A percentile compares a stretch with the other conserved stretches of the same genome.
Evolutionary conservation across 225 moss, liverwort and hornwort genomes (phyloP).

Genomic region (Sphagnum contortum): DNA sequence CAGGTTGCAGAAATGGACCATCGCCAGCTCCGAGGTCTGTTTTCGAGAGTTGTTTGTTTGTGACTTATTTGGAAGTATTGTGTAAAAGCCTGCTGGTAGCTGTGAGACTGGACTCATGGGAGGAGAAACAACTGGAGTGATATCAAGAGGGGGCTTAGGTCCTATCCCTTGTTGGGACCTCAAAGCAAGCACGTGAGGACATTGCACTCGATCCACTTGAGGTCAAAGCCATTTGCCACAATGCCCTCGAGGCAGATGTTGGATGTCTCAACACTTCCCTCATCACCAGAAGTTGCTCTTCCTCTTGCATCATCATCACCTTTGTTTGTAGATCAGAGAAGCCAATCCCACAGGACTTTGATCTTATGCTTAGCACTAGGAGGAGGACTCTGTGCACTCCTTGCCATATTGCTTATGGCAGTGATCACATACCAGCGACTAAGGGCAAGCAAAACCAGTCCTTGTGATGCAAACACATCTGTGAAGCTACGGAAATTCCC

Average conservation of each 20-base stretch:
- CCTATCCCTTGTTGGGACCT: too few species aligned
- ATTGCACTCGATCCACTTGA: too few species aligned
- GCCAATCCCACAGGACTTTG: conserved; percentile 29
- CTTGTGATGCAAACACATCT: conserved; percentile 32
- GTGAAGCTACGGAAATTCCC: conserved; percentile 67
- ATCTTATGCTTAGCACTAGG: conserved; percentile 66
- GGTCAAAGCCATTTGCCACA: conserved; percentile 8
- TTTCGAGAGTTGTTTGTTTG: too few species aligned
- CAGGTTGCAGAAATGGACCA: too few species aligned
- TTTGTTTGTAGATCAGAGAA: background rate
- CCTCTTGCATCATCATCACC: conserved; percentile 6
- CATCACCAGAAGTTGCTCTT: background rate
- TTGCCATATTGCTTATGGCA: conserved; percentile 43
- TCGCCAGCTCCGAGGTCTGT: too few species aligned
- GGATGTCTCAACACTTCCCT: conserved; percentile 13
- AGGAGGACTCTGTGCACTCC: conserved; percentile 40
- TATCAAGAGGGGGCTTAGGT: too few species aligned
- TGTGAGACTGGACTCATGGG: too few species aligned
- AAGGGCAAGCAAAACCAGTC: conserved; percentile 49
- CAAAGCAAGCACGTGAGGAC: too few species aligned
- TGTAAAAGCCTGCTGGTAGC: too few species aligned
- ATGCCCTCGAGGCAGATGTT: conserved; percentile 79
- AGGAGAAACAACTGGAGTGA: too few species aligned
- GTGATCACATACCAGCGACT: conserved; percentile 52
- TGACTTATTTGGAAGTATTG: too few species aligned